Conservation (phyloP, 2,329 filamentous ascomycete genomes). For the Epichloe brachyelytri region DNA sequence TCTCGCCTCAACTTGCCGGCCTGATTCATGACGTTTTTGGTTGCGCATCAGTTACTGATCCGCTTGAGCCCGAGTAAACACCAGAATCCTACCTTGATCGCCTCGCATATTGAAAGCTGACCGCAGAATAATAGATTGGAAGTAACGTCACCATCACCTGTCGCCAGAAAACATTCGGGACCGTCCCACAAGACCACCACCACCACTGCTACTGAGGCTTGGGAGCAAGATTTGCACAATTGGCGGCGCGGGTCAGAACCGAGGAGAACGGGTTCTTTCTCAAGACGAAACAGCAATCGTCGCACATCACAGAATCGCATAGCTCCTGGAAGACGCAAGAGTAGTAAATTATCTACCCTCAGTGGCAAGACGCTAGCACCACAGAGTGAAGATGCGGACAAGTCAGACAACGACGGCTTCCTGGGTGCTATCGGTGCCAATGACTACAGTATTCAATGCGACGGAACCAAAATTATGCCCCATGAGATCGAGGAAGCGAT, state of each 20-base stretch:
- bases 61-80: background rate
- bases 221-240: background rate
- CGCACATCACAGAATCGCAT: background rate
- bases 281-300: background rate
- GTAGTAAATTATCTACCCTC: background rate
- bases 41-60: conserved; percentile 1
- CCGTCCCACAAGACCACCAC: background rate
- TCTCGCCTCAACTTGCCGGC: conserved; percentile 1
- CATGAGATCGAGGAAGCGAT: conserved; percentile 37
- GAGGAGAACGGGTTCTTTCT: background rate
- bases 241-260: background rate
- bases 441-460: conserved; percentile 39
- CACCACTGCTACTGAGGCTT: background rate
- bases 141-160: background rate
- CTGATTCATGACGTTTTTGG: conserved; percentile 3
- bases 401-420: conserved; percentile 31
- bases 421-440: conserved; percentile 36
- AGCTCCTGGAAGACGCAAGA: background rate
- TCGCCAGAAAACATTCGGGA: background rate
- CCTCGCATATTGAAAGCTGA: background rate
- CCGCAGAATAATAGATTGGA: background rate
- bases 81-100: no score
- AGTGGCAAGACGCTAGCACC: background rate
- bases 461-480: conserved; percentile 38
- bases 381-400: conserved; percentile 28